Conservation (phyloP, 352 stramenopile species). For the Globisporangium parvum region DNA sequence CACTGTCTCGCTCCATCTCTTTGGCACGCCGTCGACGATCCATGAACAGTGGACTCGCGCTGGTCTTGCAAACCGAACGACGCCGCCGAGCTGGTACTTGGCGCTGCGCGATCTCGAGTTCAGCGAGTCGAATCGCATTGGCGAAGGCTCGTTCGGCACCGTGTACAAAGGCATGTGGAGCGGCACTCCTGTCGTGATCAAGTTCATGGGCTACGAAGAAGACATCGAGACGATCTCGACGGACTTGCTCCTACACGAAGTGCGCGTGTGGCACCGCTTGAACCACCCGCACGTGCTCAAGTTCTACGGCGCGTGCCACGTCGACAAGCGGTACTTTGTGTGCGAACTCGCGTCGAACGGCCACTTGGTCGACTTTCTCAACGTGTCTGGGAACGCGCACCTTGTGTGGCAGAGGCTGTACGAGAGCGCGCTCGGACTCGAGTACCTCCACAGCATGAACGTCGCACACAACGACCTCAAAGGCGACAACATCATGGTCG, state of each 20-base stretch:
- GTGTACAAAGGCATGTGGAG: conserved; percentile 2
- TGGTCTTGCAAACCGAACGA: not conserved
- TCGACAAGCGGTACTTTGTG: too few species aligned
- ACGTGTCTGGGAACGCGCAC: too few species aligned
- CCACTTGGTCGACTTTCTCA: too few species aligned
- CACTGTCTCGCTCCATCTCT: not conserved
- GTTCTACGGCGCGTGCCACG: too few species aligned
- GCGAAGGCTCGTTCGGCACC: conserved; percentile 1
- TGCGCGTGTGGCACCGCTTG: too few species aligned
- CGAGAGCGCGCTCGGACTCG: too few species aligned
- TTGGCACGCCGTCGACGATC: not conserved
- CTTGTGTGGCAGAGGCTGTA: too few species aligned
- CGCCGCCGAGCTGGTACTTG: not conserved
- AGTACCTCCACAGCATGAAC: not conserved
- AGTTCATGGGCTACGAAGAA: not conserved
- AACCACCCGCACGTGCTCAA: too few species aligned
- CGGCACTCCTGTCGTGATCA: conserved; percentile 1
- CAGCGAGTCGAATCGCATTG: not conserved
- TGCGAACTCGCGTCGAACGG: too few species aligned
- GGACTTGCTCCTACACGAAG: too few species aligned
- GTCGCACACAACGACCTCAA: conserved; percentile 16
- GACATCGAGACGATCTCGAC: conserved; percentile 1
- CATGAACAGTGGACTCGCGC: not conserved
- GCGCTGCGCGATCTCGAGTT: not conserved
- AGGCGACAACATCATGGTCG: conserved; percentile 17